Conservation (phyloP, 2,329 filamentous ascomycete genomes). For the Scedosporium boydii region DNA sequence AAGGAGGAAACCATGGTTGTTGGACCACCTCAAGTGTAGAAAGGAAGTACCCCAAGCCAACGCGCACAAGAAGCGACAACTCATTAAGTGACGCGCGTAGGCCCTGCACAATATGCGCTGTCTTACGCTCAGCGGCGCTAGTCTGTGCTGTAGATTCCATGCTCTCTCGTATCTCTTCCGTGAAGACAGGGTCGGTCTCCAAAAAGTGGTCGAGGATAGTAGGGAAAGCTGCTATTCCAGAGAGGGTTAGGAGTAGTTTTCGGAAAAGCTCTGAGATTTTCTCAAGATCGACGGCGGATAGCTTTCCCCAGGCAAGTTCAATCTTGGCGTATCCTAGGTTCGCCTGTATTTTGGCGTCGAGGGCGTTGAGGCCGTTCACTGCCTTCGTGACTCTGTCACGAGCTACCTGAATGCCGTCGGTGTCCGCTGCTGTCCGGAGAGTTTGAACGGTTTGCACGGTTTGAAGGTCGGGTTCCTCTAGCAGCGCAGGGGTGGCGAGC, state of each 20-base stretch:
- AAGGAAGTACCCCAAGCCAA: background rate
- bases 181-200: background rate
- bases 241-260: background rate
- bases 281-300: background rate
- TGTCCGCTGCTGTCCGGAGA: background rate
- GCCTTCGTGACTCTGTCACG: background rate
- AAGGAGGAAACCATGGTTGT: background rate
- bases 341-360: slow-evolving; percentile 3
- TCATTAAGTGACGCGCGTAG: background rate
- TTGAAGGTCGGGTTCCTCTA: slow-evolving; percentile 8
- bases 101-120: background rate
- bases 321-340: slow-evolving; percentile 2
- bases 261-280: slow-evolving; percentile 2
- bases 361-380: background rate
- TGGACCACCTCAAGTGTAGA: background rate
- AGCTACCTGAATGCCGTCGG: background rate
- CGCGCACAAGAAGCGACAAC: background rate
- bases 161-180: background rate
- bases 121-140: background rate
- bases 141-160: background rate
- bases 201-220: background rate
- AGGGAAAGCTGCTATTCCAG: background rate
- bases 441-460: slow-evolving; percentile 1
- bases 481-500: slow-evolving; percentile 7
- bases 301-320: slow-evolving; percentile 3